phyloP scores from a whole-genome alignment of 192 early-diverging fungal species.

The Backusella psychrophila region DNA sequence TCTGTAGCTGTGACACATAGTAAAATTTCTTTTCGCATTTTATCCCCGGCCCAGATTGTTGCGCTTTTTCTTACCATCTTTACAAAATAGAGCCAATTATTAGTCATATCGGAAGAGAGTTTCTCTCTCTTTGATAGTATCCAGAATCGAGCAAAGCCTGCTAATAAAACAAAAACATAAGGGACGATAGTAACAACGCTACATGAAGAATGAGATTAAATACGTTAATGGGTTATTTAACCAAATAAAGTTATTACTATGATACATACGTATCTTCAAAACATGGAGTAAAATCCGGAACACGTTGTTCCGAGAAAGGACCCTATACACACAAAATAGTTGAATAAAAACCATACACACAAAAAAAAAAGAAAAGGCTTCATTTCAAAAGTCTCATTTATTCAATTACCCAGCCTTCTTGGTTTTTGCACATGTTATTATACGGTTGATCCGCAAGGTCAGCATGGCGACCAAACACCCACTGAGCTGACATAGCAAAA shows the following conservation, averaged over 20 bases:
- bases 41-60: neutral
- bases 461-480: slow-evolving; percentile 1
- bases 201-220: neutral
- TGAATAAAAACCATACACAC: neutral
- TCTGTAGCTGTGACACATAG: neutral
- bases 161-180: slow-evolving; percentile 21
- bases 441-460: neutral
- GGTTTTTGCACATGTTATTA: slow-evolving; percentile 19
- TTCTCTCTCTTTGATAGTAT: slow-evolving; percentile 26
- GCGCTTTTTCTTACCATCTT: slow-evolving; percentile 28
- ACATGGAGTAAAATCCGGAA: slow-evolving; percentile 29
- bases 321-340: slow-evolving; percentile 15
- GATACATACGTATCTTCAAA: slow-evolving; percentile 31
- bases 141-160: slow-evolving; percentile 42
- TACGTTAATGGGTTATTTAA: neutral
- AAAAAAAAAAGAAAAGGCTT: neutral
- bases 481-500: neutral
- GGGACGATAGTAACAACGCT: slow-evolving; percentile 5
- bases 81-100: slow-evolving; percentile 33
- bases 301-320: slow-evolving; percentile 12
- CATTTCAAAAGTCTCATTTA: neutral
- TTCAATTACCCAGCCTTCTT: slow-evolving; percentile 44
- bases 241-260: neutral
- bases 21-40: neutral
- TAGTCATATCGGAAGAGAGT: slow-evolving; percentile 29